phyloP scores from a whole-genome alignment of 345 rosid species.

The Salix koriyanagi region DNA sequence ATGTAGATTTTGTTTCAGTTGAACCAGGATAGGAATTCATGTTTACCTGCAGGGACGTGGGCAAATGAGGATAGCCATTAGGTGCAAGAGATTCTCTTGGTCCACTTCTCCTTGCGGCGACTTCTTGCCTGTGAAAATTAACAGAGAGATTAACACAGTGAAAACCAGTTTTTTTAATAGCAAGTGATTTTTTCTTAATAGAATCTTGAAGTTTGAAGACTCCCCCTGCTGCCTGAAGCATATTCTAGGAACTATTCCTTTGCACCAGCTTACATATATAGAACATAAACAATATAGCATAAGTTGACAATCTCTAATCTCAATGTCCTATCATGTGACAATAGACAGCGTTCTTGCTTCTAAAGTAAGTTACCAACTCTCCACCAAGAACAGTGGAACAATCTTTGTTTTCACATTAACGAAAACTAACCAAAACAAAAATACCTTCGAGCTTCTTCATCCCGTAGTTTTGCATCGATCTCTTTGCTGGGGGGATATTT shows the following conservation, averaged over 20 bases:
- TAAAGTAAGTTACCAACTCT: background rate
- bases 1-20: background rate
- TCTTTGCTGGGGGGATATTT: slow-evolving; percentile 96
- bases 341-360: background rate
- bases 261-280: background rate
- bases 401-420: background rate
- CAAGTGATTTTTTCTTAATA: background rate
- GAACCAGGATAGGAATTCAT: slow-evolving; percentile 6
- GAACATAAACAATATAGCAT: background rate
- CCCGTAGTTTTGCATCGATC: slow-evolving; percentile 82
- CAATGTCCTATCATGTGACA: background rate
- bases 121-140: slow-evolving; percentile 38
- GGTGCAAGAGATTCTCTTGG: slow-evolving; percentile 25
- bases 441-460: slow-evolving; percentile 75
- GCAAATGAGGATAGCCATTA: slow-evolving; percentile 25
- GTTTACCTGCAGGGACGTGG: slow-evolving; percentile 42
- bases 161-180: background rate
- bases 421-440: slow-evolving; percentile 4
- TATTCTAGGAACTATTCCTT: background rate
- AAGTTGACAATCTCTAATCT: background rate
- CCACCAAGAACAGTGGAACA: background rate
- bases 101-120: slow-evolving; percentile 30
- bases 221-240: background rate
- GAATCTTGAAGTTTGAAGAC: background rate
- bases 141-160: slow-evolving; percentile 2